Percentiles rank a stretch among this genome's conserved stretches.
These are phyloP conservation scores for Ceratocystis colombiana DNA, from an alignment of 2,329 filamentous ascomycete genomes.

Conservation along the genomic window DNA sequence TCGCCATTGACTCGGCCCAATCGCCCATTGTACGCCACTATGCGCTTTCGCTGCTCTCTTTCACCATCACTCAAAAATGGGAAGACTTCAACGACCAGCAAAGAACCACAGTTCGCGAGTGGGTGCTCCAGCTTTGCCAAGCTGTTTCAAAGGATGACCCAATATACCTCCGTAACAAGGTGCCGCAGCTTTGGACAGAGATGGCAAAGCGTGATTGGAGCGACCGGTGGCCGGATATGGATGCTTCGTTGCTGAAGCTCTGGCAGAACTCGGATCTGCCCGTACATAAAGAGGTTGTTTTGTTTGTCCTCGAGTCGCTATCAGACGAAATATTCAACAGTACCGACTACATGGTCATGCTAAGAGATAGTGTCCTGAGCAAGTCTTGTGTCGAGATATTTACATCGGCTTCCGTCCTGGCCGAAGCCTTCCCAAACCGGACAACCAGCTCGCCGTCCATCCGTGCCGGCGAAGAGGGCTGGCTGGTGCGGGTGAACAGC, in stretches of 20 bases:
- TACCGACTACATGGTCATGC: constrained; percentile 74
- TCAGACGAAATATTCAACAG: constrained; percentile 90
- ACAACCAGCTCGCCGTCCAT: constrained; percentile 54
- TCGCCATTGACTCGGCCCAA: constrained; percentile 66
- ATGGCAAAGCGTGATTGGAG: constrained; percentile 88
- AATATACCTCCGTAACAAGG: constrained; percentile 80
- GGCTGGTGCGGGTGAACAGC: constrained; percentile 66
- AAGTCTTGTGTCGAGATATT: constrained; percentile 90
- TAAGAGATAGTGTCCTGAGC: constrained; percentile 75
- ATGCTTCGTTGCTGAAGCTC: constrained; percentile 65
- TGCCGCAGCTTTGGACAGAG: constrained; percentile 89
- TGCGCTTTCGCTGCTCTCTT: constrained; percentile 81
- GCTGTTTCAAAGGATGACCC: constrained; percentile 63
- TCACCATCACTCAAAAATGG: constrained; percentile 79
- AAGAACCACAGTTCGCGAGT: constrained; percentile 56
- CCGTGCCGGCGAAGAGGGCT: constrained; percentile 72
- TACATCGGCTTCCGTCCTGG: constrained; percentile 64
- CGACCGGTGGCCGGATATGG: constrained; percentile 92
- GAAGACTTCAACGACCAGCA: constrained; percentile 60
- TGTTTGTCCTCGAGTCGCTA: constrained; percentile 79
- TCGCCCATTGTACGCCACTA: constrained; percentile 82
- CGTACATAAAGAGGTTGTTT: constrained; percentile 70
- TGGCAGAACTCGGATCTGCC: constrained; percentile 61
- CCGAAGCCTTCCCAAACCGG: constrained; percentile 65
- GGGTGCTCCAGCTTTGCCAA: constrained; percentile 70